Conservation (phyloP, 2,329 filamentous ascomycete species). For the Talaromyces pinophilus region DNA sequence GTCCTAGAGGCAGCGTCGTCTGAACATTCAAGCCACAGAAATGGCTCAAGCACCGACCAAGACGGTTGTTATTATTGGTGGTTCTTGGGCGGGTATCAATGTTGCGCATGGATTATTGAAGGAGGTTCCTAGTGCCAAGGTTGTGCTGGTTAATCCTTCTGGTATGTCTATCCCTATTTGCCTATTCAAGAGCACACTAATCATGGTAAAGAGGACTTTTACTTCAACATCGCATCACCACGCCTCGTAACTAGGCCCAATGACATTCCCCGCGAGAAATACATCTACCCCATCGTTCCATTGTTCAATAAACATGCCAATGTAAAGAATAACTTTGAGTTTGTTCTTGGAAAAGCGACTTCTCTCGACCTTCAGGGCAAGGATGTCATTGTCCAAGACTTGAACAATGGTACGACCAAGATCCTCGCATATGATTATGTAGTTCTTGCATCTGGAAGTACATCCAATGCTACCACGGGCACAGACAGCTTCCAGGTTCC, state of each 20-base stretch:
- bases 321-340: conserved; percentile 43
- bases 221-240: conserved; percentile 53
- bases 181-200: no score
- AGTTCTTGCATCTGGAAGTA: conserved; percentile 54
- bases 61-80: conserved; percentile 36
- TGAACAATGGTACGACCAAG: not conserved
- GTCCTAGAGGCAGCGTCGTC: conserved; percentile 18
- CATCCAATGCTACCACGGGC: conserved; percentile 33
- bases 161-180: no score
- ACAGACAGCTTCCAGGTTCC: conserved; percentile 14
- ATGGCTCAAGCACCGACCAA: conserved; percentile 19
- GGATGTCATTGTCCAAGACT: conserved; percentile 39
- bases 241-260: conserved; percentile 49
- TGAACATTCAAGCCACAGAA: not conserved
- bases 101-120: conserved; percentile 38
- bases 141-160: conserved; percentile 55
- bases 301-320: conserved; percentile 50
- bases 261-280: conserved; percentile 27
- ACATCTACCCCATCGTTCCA: conserved; percentile 46
- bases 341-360: conserved; percentile 33
- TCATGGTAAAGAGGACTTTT: conserved; percentile 52
- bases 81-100: conserved; percentile 34
- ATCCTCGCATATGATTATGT: conserved; percentile 49
- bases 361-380: conserved; percentile 45
- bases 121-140: conserved; percentile 39